phyloP scores from a whole-genome alignment of 2,329 filamentous ascomycete genomes.

The Trichoderma guizhouense region DNA sequence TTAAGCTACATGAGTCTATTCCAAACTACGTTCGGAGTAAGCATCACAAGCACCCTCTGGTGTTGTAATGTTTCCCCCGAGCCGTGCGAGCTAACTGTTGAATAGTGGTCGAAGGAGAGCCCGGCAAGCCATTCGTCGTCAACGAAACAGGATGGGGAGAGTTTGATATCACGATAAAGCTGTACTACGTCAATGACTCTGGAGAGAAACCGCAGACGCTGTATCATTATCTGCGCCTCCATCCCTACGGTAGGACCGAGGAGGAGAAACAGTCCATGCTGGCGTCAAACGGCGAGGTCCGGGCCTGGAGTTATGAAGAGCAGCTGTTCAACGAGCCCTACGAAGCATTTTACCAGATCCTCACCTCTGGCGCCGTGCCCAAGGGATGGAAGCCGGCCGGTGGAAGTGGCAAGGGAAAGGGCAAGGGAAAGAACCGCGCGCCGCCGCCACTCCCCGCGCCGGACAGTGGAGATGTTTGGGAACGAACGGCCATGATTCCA shows the following conservation, averaged over 20 bases:
- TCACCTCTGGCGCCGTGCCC: slow-evolving; percentile 69
- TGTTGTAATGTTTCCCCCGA: background rate
- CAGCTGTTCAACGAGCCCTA: slow-evolving; percentile 97
- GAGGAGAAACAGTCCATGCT: slow-evolving; percentile 63
- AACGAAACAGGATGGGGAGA: slow-evolving; percentile 96
- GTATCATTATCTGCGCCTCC: slow-evolving; percentile 86
- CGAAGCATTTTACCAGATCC: slow-evolving; percentile 81
- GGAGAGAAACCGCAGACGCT: slow-evolving; percentile 94
- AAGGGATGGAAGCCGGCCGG: slow-evolving; percentile 41
- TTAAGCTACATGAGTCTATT: slow-evolving; percentile 97
- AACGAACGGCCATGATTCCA: slow-evolving; percentile 73
- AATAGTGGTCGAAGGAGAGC: slow-evolving; percentile 66
- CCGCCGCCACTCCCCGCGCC: slow-evolving; percentile 37
- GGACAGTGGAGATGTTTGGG: slow-evolving; percentile 52
- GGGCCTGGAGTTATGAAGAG: slow-evolving; percentile 84
- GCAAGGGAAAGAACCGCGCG: slow-evolving; percentile 43
- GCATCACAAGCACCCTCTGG: slow-evolving; percentile 22
- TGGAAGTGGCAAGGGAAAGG: slow-evolving; percentile 55
- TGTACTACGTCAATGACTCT: slow-evolving; percentile 86
- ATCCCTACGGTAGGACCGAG: slow-evolving; percentile 83
- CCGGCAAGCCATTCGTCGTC: slow-evolving; percentile 71
- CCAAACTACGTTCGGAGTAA: slow-evolving; percentile 79
- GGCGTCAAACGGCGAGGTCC: slow-evolving; percentile 59
- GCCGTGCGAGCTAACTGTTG: background rate
- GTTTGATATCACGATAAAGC: slow-evolving; percentile 92